Base-by-base conservation (phyloP, 768 basidiomycete genomes). In the Porphyrellus cyaneotinctus region DNA sequence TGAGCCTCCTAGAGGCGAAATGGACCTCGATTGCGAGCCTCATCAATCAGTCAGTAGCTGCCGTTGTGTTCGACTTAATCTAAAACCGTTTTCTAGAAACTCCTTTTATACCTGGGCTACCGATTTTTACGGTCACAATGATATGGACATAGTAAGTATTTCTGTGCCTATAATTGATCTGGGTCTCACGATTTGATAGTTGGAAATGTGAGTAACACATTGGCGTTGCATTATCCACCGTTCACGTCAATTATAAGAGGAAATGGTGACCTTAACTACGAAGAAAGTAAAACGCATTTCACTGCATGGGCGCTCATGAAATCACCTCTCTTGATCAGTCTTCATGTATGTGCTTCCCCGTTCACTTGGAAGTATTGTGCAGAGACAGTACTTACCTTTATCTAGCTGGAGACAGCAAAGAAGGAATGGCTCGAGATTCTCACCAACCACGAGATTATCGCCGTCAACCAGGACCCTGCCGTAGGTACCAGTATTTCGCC, bases 251-350 rank as follows among this genome's bases (percentile, higher is more conserved):
- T 17, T 31, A 8, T 20, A 60, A 85, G 83, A 23, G 85, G 85
- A 20, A 86, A 87, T 52, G 84, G 82, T 14, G 70, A 77, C 30
- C 70, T 86, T 41, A 78, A 79, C 0, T 77, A 74, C 60, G 83
- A 87, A 14, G 85, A 87, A 67, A 68, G 77, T 23, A 86, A 86
- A 64, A 75, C 83, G 3, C 85, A 87, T 62, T 87, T 86, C 63
- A 86, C 84, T 0, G 83, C 81, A 0, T 87, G 85, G 85, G 83
- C 83, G 32, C 66, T 87, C 28, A 78, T 85, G 79, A 87, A 85
- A 61, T 82, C 81, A 0, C 85, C 85, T 3, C 74, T 87, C 14
- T 70, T 86, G 46, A 80, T 86, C 51, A 78, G 84, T 47, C 81
- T 84, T 6, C 69, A 81, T 46, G 81, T 83, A 52, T 14, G 78